Conservation (phyloP, 202 grass and related monocot genomes). For the Zizania palustris region DNA sequence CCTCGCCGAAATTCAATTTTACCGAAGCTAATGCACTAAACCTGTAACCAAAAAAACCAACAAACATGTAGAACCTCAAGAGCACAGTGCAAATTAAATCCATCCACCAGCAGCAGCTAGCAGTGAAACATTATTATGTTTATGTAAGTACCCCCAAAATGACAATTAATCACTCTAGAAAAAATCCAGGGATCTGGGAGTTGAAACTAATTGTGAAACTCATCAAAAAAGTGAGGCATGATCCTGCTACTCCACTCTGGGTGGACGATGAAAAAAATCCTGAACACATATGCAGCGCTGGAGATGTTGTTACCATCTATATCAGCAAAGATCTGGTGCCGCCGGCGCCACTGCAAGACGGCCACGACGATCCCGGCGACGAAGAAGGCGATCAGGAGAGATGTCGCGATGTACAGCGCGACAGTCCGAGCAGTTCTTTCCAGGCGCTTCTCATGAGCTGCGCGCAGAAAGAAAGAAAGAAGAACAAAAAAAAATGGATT, state of each 20-base stretch:
- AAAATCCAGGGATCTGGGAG: not conserved
- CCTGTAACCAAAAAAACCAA: conserved; percentile 1
- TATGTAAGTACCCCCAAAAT: conserved; percentile 16
- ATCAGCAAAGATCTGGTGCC: conserved; percentile 59
- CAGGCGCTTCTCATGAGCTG: conserved; percentile 40
- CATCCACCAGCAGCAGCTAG: conserved; percentile 30
- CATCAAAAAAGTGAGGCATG: conserved; percentile 19
- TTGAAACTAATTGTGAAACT: conserved; percentile 23
- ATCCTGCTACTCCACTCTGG: conserved; percentile 8
- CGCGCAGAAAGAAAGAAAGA: conserved; percentile 31
- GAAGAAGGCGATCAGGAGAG: conserved; percentile 30
- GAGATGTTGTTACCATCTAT: conserved; percentile 57
- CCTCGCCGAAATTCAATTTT: not conserved
- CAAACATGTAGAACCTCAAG: not conserved
- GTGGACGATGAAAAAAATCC: conserved; percentile 17
- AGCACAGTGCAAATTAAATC: not conserved
- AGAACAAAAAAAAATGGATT: no score
- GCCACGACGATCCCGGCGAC: conserved; percentile 20
- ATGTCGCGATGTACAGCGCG: conserved; percentile 35
- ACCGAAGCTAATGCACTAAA: not conserved
- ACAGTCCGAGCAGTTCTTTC: conserved; percentile 27
- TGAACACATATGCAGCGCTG: not conserved
- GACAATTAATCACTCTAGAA: not conserved
- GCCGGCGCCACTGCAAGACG: conserved; percentile 41
- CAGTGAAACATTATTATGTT: not conserved